Percentiles rank a stretch among this genome's conserved stretches.
Evolutionary conservation across 2,329 filamentous ascomycete species (phyloP).

Genomic region (Leptographium lundbergii): DNA sequence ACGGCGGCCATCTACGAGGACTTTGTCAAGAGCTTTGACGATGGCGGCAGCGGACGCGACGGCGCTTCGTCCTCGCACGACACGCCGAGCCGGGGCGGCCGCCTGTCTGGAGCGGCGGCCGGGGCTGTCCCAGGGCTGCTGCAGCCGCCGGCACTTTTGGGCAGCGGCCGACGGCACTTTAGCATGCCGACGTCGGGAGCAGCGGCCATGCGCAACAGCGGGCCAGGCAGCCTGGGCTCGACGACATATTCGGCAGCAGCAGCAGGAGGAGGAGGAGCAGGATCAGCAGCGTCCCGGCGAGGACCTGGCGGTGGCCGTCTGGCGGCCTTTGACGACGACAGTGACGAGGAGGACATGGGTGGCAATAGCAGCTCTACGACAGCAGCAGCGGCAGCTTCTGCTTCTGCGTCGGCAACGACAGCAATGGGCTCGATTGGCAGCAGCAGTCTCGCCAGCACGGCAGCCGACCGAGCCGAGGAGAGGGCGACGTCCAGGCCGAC

Average conservation of each 20-base stretch:
- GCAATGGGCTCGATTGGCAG: neutral
- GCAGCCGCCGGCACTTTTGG: conserved; percentile 17
- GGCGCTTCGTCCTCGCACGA: conserved; percentile 19
- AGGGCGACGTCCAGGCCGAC: conserved; percentile 51
- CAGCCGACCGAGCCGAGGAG: conserved; percentile 38
- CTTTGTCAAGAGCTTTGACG: conserved; percentile 70
- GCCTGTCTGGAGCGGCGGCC: neutral
- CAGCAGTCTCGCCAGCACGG: conserved; percentile 1
- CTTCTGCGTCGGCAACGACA: neutral
- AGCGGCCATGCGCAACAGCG: conserved; percentile 35
- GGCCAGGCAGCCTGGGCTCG: conserved; percentile 49
- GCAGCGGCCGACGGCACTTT: conserved; percentile 49
- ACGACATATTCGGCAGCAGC: conserved; percentile 17
- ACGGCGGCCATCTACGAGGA: conserved; percentile 78
- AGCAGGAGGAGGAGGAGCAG: conserved; percentile 19
- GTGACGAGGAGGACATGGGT: conserved; percentile 43
- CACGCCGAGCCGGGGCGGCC: conserved; percentile 26
- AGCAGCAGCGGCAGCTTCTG: neutral
- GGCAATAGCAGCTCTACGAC: conserved; percentile 12
- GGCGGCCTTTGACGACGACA: conserved; percentile 29
- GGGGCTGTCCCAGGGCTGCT: conserved; percentile 10
- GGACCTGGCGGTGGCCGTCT: conserved; percentile 19
- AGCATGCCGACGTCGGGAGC: conserved; percentile 37
- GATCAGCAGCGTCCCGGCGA: neutral
- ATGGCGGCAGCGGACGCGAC: conserved; percentile 45